Evolutionary conservation across 192 early-diverging fungal species (phyloP).

Genomic region (Pilaira anomala): DNA sequence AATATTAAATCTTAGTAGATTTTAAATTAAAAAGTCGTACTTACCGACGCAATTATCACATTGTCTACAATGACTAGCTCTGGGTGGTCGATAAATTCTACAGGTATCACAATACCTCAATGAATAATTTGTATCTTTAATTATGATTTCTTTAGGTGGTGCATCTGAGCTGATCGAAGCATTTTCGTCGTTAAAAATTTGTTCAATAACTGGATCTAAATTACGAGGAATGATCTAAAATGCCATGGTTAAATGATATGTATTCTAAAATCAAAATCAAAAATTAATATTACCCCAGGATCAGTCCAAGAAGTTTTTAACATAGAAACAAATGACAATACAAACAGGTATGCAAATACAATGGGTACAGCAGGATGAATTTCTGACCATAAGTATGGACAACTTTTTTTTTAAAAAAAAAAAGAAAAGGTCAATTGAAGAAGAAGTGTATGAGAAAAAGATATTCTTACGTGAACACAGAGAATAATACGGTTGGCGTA

Average conservation of each 20-base stretch:
- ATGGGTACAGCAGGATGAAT: slow-evolving; percentile 61
- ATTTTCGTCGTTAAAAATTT: slow-evolving; percentile 35
- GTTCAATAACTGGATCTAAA: slow-evolving; percentile 57
- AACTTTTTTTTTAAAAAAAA: slow-evolving; percentile 46
- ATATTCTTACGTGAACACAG: slow-evolving; percentile 48
- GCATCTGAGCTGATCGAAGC: slow-evolving; percentile 33
- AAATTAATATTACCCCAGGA: slow-evolving; percentile 48
- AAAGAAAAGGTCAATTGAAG: neutral
- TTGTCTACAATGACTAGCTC: slow-evolving; percentile 81
- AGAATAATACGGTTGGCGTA: slow-evolving; percentile 57
- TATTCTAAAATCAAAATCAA: neutral
- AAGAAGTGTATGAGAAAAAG: neutral
- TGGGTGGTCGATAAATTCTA: slow-evolving; percentile 83
- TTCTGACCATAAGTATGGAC: slow-evolving; percentile 61
- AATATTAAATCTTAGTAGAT: neutral
- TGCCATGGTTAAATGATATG: neutral
- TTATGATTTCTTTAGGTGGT: slow-evolving; percentile 53
- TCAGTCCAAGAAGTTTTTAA: slow-evolving; percentile 72
- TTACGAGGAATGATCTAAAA: slow-evolving; percentile 65
- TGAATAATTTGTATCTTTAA: slow-evolving; percentile 58
- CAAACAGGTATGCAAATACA: slow-evolving; percentile 64
- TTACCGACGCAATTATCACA: slow-evolving; percentile 89
- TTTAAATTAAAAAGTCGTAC: slow-evolving; percentile 9
- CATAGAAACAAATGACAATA: slow-evolving; percentile 63
- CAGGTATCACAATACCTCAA: slow-evolving; percentile 93